A percentile compares a stretch with the other conserved stretches of the same genome.
Conservation (phyloP, 345 rosid genomes). For the Salix arbutifolia region DNA sequence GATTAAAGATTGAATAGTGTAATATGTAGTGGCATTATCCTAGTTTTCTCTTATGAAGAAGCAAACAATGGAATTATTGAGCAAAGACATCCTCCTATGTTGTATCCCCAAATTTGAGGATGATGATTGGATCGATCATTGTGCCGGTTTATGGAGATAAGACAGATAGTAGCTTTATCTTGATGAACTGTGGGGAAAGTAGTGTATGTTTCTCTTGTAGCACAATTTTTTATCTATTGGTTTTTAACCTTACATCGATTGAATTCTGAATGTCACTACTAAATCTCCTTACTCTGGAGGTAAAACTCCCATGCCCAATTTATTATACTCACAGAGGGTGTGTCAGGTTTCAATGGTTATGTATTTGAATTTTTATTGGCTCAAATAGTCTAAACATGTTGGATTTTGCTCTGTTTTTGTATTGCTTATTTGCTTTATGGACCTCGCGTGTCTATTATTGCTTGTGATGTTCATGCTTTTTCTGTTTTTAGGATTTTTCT, state of each 20-base stretch:
- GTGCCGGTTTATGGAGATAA: neutral
- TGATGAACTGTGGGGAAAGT: neutral
- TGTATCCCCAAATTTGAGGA: neutral
- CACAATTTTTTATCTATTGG: neutral
- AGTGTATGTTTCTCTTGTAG: neutral
- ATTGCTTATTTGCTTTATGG: neutral
- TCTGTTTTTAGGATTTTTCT: neutral
- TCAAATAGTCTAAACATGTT: neutral
- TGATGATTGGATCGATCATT: neutral
- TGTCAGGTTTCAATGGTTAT: neutral
- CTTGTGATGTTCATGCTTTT: neutral
- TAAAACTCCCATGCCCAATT: neutral
- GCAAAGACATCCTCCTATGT: neutral
- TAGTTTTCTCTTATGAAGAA: neutral
- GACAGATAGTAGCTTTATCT: neutral
- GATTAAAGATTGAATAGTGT: neutral
- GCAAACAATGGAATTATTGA: neutral
- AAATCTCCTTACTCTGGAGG: neutral
- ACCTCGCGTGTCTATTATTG: neutral
- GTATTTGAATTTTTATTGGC: neutral
- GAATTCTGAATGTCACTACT: neutral
- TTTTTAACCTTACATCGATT: neutral
- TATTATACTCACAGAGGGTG: neutral
- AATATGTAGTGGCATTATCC: neutral
- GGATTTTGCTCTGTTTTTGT: neutral